These are phyloP conservation scores for Hymenotorrendiella dingleyae DNA, from an alignment of 2,329 filamentous ascomycete species.

Conservation along the genomic window DNA sequence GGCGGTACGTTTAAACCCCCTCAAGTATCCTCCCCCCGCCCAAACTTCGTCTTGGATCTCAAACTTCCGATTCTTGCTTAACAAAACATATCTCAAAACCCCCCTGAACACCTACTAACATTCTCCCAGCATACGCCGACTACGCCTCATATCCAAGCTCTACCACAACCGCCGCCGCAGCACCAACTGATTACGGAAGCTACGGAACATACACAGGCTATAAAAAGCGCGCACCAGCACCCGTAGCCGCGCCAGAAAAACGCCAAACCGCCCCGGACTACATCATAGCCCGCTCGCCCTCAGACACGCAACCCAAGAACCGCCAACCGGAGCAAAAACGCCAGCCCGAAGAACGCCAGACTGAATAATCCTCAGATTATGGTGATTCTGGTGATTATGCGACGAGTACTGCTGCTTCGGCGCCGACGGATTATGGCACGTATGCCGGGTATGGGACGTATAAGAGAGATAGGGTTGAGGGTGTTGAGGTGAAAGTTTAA, in stretches of 20 bases:
- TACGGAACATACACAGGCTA: neutral
- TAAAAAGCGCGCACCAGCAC: no score
- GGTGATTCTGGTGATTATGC: neutral
- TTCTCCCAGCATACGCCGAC: neutral
- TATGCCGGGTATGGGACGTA: neutral
- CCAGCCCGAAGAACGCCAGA: neutral
- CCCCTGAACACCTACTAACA: no score
- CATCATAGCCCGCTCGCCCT: neutral
- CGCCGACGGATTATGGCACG: neutral
- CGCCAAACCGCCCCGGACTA: neutral
- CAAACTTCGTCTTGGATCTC: neutral
- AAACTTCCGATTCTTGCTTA: neutral
- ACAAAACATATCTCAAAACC: neutral
- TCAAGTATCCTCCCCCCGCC: neutral
- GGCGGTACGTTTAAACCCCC: neutral
- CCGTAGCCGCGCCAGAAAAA: no score
- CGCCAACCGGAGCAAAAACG: neutral
- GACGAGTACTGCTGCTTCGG: neutral
- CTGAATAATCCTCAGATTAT: neutral
- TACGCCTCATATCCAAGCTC: neutral
- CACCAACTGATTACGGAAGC: neutral
- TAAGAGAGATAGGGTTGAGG: no score
- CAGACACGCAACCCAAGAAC: neutral
- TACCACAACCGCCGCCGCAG: neutral
- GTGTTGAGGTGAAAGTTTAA: no score